These are phyloP conservation scores for Harrya chromipes DNA, from an alignment of 768 basidiomycete genomes.

Conservation along the genomic window DNA sequence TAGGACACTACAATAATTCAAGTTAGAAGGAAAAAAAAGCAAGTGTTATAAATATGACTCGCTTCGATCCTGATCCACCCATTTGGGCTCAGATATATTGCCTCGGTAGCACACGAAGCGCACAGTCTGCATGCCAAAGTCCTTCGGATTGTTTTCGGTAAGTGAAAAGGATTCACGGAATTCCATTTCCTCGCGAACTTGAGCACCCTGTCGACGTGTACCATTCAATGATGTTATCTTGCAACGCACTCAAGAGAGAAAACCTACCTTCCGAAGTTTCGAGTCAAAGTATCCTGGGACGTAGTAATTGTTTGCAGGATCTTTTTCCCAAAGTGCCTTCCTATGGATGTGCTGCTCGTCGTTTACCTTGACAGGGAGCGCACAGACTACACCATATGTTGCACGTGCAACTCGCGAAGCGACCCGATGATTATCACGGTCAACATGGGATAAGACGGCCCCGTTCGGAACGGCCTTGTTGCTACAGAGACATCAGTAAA, in stretches of 20 bases:
- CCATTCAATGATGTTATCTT: not conserved
- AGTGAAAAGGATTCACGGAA: slow-evolving; percentile 11
- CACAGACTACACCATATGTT: slow-evolving; percentile 7
- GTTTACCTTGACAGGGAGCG: not conserved
- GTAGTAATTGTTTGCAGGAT: slow-evolving; percentile 4
- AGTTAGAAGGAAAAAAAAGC: not conserved
- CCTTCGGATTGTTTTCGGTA: not conserved
- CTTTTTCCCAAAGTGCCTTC: slow-evolving; percentile 5
- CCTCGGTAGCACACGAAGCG: slow-evolving; percentile 11
- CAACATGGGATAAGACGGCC: too few species aligned
- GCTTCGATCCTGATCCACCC: slow-evolving; percentile 16
- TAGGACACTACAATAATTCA: not conserved
- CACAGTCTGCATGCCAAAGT: slow-evolving; percentile 6
- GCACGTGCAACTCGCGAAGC: not conserved
- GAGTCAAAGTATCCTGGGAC: slow-evolving; percentile 16
- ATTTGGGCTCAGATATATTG: slow-evolving; percentile 3
- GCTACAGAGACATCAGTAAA: not conserved
- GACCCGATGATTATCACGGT: too few species aligned
- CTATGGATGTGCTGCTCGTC: slow-evolving; percentile 9
- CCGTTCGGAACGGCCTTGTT: not conserved
- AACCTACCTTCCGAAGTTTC: slow-evolving; percentile 7
- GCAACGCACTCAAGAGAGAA: not conserved
- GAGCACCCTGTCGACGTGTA: slow-evolving; percentile 1
- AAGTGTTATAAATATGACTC: not conserved
- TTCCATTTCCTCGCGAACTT: slow-evolving; percentile 4